phyloP scores from a whole-genome alignment of 2,329 filamentous ascomycete species.

The Exophiala mesophila region DNA sequence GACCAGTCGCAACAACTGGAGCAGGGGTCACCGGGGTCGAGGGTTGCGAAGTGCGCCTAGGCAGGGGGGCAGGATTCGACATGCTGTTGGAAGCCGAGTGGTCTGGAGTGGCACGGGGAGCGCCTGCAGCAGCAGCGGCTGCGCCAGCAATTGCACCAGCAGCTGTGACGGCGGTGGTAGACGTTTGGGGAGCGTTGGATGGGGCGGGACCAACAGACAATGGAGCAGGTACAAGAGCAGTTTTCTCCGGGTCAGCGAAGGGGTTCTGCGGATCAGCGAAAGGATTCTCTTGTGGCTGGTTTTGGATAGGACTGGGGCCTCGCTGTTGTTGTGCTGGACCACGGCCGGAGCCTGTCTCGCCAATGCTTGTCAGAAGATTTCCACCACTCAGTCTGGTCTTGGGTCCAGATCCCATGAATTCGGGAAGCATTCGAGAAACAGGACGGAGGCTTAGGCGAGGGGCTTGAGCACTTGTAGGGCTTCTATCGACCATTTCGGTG shows the following conservation, averaged over 20 bases:
- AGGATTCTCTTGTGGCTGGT: constrained; percentile 13
- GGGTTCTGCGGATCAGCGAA: constrained; percentile 24
- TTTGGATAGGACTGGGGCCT: constrained; percentile 13
- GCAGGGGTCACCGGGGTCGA: constrained; percentile 50
- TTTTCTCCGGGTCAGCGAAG: constrained; percentile 26
- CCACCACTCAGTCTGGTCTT: constrained; percentile 26
- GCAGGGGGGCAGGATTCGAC: constrained; percentile 29
- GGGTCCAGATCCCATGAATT: constrained; percentile 45
- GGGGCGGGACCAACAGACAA: constrained; percentile 28
- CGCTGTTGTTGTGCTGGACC: constrained; percentile 17
- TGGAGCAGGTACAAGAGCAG: constrained; percentile 24
- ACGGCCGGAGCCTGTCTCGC: constrained; percentile 17
- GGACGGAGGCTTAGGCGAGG: constrained; percentile 82
- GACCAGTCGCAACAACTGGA: constrained; percentile 42
- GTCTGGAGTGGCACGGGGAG: constrained; percentile 4
- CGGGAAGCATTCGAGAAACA: constrained; percentile 75
- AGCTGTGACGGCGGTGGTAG: constrained; percentile 35
- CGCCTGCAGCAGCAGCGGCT: constrained; percentile 32
- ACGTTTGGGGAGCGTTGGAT: constrained; percentile 37
- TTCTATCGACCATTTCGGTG: constrained; percentile 31
- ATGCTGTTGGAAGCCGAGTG: constrained; percentile 24
- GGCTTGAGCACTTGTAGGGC: constrained; percentile 47
- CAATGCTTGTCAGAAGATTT: constrained; percentile 25
- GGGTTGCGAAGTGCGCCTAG: constrained; percentile 58
- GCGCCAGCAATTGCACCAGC: constrained; percentile 39